Base-by-base conservation (phyloP, 495 filamentous ascomycete species). In the Hypoxylon perforatum region DNA sequence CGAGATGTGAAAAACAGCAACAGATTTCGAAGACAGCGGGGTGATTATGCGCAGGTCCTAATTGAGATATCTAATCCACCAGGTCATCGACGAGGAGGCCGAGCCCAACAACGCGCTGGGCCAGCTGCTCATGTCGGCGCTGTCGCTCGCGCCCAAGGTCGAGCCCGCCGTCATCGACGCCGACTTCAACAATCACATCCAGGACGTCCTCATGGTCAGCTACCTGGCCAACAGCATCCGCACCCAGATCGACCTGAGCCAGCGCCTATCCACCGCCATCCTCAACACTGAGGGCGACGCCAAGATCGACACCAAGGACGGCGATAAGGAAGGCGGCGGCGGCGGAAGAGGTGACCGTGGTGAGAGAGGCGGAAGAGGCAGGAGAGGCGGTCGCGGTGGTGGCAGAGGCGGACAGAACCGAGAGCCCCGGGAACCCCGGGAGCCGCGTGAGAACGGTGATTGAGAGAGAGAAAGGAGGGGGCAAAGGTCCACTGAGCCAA, bases 101-200 rank as follows among this genome's bases (percentile, higher is more conserved):
- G 82, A 86, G 72, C 81, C 93, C 46, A 92, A 87, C 48, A 93
- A 89, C 56, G 93, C 94, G 14, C 84, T 99, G 61, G 95, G 95
- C 53, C 96, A 98, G 80, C 96, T 92, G 78, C 81, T 99, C 57
- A 89, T 98, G 82, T 93, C 94, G 80, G 88, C 94, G 30, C 84
- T 99, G 50, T 91, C 91, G 50, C 82, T 99, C 61, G 92, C 94
- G 28, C 95, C 95, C 58, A 98, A 97, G 84, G 95, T 99, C 7
- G 90, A 95, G 61, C 83, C 88, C 6, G 85, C 88, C 48, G 90
- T 94, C 71, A 92, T 99, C 71, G 95, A 99, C 84, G 78, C 90
- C 71, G 94, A 97, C 83, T 99, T 99, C 87, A 98, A 99, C 85
- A 96, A 96, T 81, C 95, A 99, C 81, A 92, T 99, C 78, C 95